These are phyloP conservation scores for Roridomyces roridus DNA, from an alignment of 768 basidiomycete genomes.

Conservation along the genomic window DNA sequence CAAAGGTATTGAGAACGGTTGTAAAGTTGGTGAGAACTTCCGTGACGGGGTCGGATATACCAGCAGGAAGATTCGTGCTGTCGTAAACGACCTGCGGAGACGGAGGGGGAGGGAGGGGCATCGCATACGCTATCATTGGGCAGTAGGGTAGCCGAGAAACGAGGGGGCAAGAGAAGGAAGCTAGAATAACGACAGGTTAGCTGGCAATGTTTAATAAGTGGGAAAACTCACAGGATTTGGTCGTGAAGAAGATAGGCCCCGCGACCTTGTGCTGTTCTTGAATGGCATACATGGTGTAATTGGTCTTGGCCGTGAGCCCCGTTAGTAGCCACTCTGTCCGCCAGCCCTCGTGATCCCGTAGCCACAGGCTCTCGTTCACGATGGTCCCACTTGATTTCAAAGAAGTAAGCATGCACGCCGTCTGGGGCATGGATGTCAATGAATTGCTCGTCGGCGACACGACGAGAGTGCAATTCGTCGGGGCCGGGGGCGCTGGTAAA, in stretches of 20 bases:
- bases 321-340: slow-evolving; percentile 71
- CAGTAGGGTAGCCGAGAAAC: slow-evolving; percentile 78
- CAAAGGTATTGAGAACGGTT: slow-evolving; percentile 68
- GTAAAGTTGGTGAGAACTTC: slow-evolving; percentile 78
- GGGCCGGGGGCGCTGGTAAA: slow-evolving; percentile 45
- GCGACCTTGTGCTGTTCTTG: slow-evolving; percentile 60
- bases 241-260: slow-evolving; percentile 73
- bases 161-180: slow-evolving; percentile 71
- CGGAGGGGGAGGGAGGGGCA: slow-evolving; percentile 65
- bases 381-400: slow-evolving; percentile 44
- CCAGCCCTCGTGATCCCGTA: slow-evolving; percentile 64
- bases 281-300: slow-evolving; percentile 81
- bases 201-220: background rate
- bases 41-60: slow-evolving; percentile 57
- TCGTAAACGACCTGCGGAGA: slow-evolving; percentile 50
- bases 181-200: slow-evolving; percentile 39
- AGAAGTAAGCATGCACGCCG: slow-evolving; percentile 62
- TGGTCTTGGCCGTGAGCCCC: slow-evolving; percentile 66
- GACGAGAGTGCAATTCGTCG: slow-evolving; percentile 61
- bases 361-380: slow-evolving; percentile 58
- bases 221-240: slow-evolving; percentile 75
- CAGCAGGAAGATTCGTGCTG: slow-evolving; percentile 53
- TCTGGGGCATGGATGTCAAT: slow-evolving; percentile 53
- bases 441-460: slow-evolving; percentile 53
- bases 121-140: slow-evolving; percentile 70